Evolutionary conservation across 2,329 filamentous ascomycete species (phyloP).

Genomic region (Rutstroemia sp.): DNA sequence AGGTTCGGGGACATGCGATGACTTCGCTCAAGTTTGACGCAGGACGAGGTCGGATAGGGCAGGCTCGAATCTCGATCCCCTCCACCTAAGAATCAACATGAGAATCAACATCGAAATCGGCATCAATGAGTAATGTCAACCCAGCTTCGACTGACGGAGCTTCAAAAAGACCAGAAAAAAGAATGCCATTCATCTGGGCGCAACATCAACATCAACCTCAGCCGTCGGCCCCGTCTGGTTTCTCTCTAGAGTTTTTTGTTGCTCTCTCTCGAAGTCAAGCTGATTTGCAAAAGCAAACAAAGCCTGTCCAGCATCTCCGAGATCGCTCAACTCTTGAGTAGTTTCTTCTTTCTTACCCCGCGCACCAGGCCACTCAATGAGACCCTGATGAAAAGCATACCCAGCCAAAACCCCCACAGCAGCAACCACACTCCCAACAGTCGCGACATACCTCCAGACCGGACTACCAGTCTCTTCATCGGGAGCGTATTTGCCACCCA

Average conservation of each 20-base stretch:
- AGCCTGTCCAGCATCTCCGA: conserved; percentile 26
- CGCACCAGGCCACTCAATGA: conserved; percentile 18
- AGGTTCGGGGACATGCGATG: no score
- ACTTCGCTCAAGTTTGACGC: no score
- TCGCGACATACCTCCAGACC: conserved; percentile 17
- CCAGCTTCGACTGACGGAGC: no score
- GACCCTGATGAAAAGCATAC: conserved; percentile 29
- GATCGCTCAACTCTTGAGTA: conserved; percentile 14
- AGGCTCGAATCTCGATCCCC: no score
- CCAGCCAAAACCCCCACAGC: conserved; percentile 26
- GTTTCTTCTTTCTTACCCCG: conserved; percentile 6
- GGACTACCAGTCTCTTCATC: conserved; percentile 16
- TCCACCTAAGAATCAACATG: no score
- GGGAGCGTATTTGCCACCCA: conserved; percentile 16
- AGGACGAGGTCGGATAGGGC: no score
- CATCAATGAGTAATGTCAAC: no score
- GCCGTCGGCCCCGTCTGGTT: conserved; percentile 12
- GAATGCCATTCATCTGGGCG: neutral
- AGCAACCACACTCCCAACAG: conserved; percentile 24
- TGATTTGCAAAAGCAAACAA: conserved; percentile 20
- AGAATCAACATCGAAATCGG: no score
- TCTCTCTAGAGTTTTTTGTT: conserved; percentile 11
- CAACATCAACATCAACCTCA: conserved; percentile 19
- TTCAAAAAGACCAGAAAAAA: no score
- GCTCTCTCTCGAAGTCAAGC: conserved; percentile 16